Percentiles rank a stretch among this genome's conserved stretches.
Evolutionary conservation across 108 stramenopile species (phyloP).

Genomic region (Stephanodiscus minutulus): DNA sequence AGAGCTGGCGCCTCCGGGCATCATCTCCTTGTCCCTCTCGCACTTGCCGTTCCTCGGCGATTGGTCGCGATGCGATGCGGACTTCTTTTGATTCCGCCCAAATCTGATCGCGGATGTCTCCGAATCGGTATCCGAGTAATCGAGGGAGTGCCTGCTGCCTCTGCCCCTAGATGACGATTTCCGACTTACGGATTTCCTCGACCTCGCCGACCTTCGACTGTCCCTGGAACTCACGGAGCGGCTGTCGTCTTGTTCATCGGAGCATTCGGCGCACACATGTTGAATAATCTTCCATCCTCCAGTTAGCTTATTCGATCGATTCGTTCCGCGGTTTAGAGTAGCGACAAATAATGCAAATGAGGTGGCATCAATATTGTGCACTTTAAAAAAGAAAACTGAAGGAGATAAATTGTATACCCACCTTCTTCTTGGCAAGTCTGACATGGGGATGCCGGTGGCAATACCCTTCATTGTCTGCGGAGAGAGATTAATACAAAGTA

Average conservation of each 20-base stretch:
- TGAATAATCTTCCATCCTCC: conserved; percentile 46
- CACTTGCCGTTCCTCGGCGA: conserved; percentile 17
- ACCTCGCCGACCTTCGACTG: conserved; percentile 14
- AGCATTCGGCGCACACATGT: conserved; percentile 34
- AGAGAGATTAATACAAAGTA: neutral
- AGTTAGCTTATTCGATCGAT: neutral
- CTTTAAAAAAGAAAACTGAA: neutral
- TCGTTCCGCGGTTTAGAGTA: neutral
- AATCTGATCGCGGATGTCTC: conserved; percentile 15
- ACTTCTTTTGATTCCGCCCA: conserved; percentile 17
- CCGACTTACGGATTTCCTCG: neutral
- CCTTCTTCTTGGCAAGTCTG: conserved; percentile 34
- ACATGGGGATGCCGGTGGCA: conserved; percentile 30
- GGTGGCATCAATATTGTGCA: neutral
- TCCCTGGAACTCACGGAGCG: conserved; percentile 25
- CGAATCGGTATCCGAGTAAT: conserved; percentile 13
- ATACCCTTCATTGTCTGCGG: conserved; percentile 28
- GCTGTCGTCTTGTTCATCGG: conserved; percentile 15
- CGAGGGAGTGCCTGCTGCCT: neutral
- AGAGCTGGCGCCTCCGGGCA: neutral
- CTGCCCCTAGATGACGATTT: conserved; percentile 20
- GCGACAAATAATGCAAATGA: neutral
- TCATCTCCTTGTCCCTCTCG: conserved; percentile 18
- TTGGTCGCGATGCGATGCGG: neutral
- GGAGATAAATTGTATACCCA: neutral